Evolutionary conservation across 768 basidiomycete genomes (phyloP), one percentile per base, ranked within the genome.

Genomic region (Tylopilus rubrobrunneus): DNA sequence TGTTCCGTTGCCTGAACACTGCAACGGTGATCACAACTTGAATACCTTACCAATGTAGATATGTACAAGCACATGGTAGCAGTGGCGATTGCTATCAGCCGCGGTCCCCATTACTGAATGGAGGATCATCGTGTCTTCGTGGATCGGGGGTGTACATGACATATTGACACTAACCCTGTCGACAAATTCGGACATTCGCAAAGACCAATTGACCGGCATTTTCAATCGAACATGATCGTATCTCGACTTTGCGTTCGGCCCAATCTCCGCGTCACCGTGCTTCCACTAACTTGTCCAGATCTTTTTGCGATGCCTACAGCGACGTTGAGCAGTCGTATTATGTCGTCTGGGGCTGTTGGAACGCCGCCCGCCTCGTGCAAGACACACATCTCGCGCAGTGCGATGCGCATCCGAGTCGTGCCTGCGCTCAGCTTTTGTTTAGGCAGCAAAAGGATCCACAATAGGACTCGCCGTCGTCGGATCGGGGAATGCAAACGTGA

Each of bases 321-420:
- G 7, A 90, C 73, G 34, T 85, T 75, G 23, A 95, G 79, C 14
- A 92, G 74, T 37, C 77, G 70, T 64, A 95, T 67, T 27, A 98
- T 76, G 57, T 92, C 88, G 17, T 86, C 85, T 0, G 83, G 78
- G 1, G 77, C 75, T 9, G 96, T 76, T 0, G 95, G 92, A 1
- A 92, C 83, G 0, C 96, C 95, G 2, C 95, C 94, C 1, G 91
- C 83, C 70, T 97, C 98, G 63, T 92, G 92, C 48, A 98, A 74
- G 15, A 98, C 93, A 63, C 92, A 96, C 7, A 97, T 80, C 67
- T 98, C 94, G 45, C 85, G 81, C 67, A 98, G 74, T 11, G 93
- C 90, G 23, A 98, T 74, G 4, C 85, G 84, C 55, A n/a, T n/a
- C n/a, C n/a, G n/a, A n/a, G 90, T 74, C 36, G 82, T 69, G 2